phyloP scores from a whole-genome alignment of 257 asterid species.

The Euphrasia confusa region DNA sequence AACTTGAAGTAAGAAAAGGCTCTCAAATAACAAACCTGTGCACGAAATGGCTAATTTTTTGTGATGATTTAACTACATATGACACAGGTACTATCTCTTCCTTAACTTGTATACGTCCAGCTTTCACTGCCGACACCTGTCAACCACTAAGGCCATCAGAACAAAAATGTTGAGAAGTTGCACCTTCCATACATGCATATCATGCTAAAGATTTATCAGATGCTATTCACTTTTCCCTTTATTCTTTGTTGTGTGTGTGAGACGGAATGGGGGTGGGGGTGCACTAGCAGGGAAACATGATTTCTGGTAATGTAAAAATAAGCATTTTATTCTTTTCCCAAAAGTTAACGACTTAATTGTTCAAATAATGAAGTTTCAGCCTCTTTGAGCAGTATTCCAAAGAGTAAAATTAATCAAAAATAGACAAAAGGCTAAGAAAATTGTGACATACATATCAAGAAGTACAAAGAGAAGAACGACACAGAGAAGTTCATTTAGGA shows the following conservation, averaged over 20 bases:
- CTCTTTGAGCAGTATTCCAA: too few relatives aligned
- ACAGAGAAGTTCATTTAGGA: too few relatives aligned
- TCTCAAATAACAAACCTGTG: constrained; percentile 54
- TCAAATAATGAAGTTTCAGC: too few relatives aligned
- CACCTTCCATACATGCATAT: neutral
- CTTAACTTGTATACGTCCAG: constrained; percentile 91
- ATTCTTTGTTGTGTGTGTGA: too few relatives aligned
- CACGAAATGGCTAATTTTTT: constrained; percentile 89
- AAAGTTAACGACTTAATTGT: too few relatives aligned
- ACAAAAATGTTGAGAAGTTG: neutral
- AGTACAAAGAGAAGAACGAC: too few relatives aligned
- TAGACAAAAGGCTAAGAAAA: too few relatives aligned
- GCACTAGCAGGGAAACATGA: neutral
- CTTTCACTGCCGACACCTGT: constrained; percentile 82
- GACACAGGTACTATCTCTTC: constrained; percentile 68
- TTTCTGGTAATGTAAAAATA: too few relatives aligned
- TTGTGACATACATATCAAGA: too few relatives aligned
- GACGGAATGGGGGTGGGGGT: neutral
- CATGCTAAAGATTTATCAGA: constrained; percentile 11
- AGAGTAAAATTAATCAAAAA: too few relatives aligned
- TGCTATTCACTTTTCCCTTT: neutral
- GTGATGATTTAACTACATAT: constrained; percentile 62
- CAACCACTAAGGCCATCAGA: constrained; percentile 15
- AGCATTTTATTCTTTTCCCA: too few relatives aligned
- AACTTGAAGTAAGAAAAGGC: neutral